Base-by-base conservation (phyloP, 1,284 basidiomycete genomes). In the Leucoagaricus sp. region DNA sequence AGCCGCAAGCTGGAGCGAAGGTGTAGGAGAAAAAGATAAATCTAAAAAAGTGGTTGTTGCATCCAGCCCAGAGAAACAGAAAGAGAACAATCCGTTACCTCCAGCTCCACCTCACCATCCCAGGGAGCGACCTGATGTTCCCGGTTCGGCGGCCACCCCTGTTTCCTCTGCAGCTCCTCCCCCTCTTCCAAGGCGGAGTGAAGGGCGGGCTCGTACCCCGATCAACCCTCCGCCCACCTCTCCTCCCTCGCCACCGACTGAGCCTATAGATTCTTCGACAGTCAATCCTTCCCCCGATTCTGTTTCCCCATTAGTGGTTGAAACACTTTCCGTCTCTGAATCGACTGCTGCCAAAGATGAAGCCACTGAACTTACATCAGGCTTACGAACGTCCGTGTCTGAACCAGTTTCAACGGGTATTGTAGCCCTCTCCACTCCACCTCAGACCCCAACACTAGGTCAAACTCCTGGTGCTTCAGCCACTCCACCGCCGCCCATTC, bases 1-100 rank as follows among this genome's bases (percentile, higher is more conserved):
- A 40, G 83, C 83, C 38, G 79, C 69, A 3, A 81, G 74, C 62
- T 84, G 79, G 80, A 71, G 74, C 21, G 75, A 75, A 28, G 65
- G 65, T 31, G 71, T 72, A 15, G 74, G 76, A 58, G 75, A 75
- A 4, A 75, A 73, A 57, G 63, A 63, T 15, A 73, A 67, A 59
- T 65, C 59, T 34, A 55, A 49, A 25, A 49, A 31, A 23, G 2
- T 31, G 55, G 62, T 59, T 38, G 31, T 60, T 28, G 41, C 57
- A 8, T 36, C 50, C 38, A 8, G 49, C 15, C 28, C 59, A 1
- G 36, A 54, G 8, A n/a, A 29, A 38, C 17, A 44, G 48, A 48
- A 50, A 29, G 41, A 34, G 21, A 34, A 52, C 19, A 41, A 48
- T 17, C 13, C 9, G n/a, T 49, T 60, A 26, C 61, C 59, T 26